phyloP scores from a whole-genome alignment of 306 rosid genomes.

The Sechiopsis laciniata region DNA sequence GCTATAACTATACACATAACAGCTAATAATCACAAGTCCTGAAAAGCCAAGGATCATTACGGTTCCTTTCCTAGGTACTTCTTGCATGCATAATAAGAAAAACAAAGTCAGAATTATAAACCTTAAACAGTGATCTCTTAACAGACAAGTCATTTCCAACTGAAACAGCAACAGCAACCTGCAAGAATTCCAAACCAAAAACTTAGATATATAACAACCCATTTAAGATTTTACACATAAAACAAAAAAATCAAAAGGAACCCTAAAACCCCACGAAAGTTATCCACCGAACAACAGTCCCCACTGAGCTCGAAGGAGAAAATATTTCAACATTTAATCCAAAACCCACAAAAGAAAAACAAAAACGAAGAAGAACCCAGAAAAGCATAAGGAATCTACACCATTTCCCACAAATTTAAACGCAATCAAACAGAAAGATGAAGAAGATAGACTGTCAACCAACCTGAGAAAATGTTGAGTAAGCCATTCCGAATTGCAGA shows the following conservation, averaged over 20 bases:
- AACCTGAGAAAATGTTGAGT: constrained; percentile 42
- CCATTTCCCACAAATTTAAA: background rate
- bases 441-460: background rate
- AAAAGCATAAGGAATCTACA: background rate
- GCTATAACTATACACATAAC: too few species aligned
- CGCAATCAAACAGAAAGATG: constrained; percentile 21
- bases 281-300: background rate
- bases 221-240: background rate
- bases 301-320: background rate
- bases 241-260: background rate
- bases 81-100: background rate
- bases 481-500: constrained; percentile 34
- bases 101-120: constrained; percentile 7
- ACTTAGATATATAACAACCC: background rate
- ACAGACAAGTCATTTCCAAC: constrained; percentile 40
- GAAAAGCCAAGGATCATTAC: background rate
- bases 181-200: constrained; percentile 22
- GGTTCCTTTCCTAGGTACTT: constrained; percentile 14
- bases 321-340: background rate
- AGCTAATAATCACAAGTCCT: background rate
- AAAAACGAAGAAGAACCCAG: constrained; percentile 3
- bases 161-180: constrained; percentile 43
- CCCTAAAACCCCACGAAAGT: constrained; percentile 13
- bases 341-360: constrained; percentile 12
- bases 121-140: constrained; percentile 50